These are phyloP conservation scores for Scalesia atractyloides DNA, from an alignment of 129 eudicot genomes.

Conservation along the genomic window DNA sequence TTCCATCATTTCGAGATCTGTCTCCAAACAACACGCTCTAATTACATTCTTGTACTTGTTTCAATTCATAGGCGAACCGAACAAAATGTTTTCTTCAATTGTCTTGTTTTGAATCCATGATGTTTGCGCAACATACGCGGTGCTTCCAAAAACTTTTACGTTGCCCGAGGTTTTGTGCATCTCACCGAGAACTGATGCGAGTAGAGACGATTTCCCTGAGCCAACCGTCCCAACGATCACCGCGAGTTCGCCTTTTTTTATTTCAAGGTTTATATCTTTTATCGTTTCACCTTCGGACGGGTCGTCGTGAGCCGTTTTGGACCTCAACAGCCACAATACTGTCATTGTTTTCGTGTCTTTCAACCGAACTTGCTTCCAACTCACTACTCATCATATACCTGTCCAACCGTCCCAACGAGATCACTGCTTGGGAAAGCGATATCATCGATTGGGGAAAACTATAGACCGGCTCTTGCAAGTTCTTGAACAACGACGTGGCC, in stretches of 20 bases:
- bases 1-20: constrained; percentile 65
- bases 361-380: constrained; percentile 62
- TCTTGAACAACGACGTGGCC: constrained; percentile 52
- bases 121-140: constrained; percentile 71
- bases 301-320: constrained; percentile 65
- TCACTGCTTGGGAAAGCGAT: constrained; percentile 55
- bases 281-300: constrained; percentile 45
- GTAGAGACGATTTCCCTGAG: constrained; percentile 66
- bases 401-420: constrained; percentile 70
- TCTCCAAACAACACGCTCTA: constrained; percentile 53
- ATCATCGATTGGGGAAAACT: constrained; percentile 60
- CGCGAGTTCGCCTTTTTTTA: constrained; percentile 64
- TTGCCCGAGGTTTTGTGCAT: constrained; percentile 52
- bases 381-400: constrained; percentile 72
- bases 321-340: constrained; percentile 49
- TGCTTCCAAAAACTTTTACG: constrained; percentile 50
- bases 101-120: constrained; percentile 73
- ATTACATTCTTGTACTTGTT: constrained; percentile 48
- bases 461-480: constrained; percentile 60
- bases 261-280: constrained; percentile 42
- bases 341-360: constrained; percentile 47
- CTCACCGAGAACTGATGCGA: constrained; percentile 62
- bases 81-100: constrained; percentile 63
- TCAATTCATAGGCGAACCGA: constrained; percentile 54
- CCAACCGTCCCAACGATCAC: constrained; percentile 75